A percentile compares a stretch with the other conserved stretches of the same genome.
These are phyloP conservation scores for Gentiana macrophylla DNA, from an alignment of 257 asterid species.

Conservation along the genomic window DNA sequence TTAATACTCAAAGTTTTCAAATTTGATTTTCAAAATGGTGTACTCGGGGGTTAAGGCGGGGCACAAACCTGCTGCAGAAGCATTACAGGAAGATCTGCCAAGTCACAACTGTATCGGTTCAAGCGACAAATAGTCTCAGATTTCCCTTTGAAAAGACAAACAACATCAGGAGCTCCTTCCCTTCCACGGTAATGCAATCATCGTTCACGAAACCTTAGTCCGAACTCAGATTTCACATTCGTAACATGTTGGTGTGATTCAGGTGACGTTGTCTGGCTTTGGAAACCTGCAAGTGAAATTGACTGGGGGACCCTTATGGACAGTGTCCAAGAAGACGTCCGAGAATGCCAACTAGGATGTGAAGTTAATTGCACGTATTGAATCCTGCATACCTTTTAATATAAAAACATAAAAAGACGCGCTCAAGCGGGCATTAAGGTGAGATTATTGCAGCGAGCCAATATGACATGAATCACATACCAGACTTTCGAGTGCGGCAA, in stretches of 20 bases:
- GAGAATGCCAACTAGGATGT: slow-evolving; percentile 93
- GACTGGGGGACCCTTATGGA: slow-evolving; percentile 75
- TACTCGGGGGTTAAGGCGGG: too few species aligned
- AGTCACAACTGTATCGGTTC: slow-evolving; percentile 71
- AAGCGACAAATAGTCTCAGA: slow-evolving; percentile 33
- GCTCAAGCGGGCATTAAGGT: neutral
- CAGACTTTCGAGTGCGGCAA: slow-evolving; percentile 69
- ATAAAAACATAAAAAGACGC: slow-evolving; percentile 14
- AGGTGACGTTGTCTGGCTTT: slow-evolving; percentile 31
- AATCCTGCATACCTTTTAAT: slow-evolving; percentile 59
- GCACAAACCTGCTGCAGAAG: slow-evolving; percentile 80
- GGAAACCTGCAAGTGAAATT: slow-evolving; percentile 53
- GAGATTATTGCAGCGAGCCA: slow-evolving; percentile 1
- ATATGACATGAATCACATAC: slow-evolving; percentile 29
- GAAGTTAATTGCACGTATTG: slow-evolving; percentile 70
- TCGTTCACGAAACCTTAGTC: slow-evolving; percentile 78
- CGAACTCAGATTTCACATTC: slow-evolving; percentile 57
- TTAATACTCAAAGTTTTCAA: too few species aligned
- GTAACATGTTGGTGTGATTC: slow-evolving; percentile 19
- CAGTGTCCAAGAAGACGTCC: slow-evolving; percentile 88
- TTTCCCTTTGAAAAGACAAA: slow-evolving; percentile 79
- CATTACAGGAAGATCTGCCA: slow-evolving; percentile 75
- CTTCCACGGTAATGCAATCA: slow-evolving; percentile 80
- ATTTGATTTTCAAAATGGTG: too few species aligned
- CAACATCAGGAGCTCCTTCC: slow-evolving; percentile 95